phyloP scores from a whole-genome alignment of 1,284 basidiomycete species.

The Hemileia vastatrix region DNA sequence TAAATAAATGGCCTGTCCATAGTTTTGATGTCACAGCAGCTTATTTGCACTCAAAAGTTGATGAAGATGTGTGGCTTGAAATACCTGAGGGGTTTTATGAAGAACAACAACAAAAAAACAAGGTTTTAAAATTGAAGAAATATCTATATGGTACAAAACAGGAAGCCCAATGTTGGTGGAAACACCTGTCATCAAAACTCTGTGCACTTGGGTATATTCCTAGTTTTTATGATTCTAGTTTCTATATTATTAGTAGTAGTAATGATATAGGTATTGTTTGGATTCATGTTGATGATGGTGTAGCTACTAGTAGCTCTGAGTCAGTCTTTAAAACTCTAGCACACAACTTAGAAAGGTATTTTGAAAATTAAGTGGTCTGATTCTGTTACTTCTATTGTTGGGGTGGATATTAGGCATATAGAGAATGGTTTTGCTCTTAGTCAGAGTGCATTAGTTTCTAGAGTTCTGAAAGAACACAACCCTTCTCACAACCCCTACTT shows the following conservation, averaged over 20 bases:
- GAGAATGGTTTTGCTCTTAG: not conserved
- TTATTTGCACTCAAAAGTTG: slow-evolving; percentile 6
- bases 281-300: slow-evolving; percentile 3
- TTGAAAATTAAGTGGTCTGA: slow-evolving; percentile 2
- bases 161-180: slow-evolving; percentile 9
- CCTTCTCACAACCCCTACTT: too few species aligned
- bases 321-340: not conserved
- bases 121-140: not conserved
- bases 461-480: too few species aligned
- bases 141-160: slow-evolving; percentile 7
- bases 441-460: too few species aligned
- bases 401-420: not conserved
- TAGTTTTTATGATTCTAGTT: not conserved
- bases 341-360: not conserved
- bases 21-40: slow-evolving; percentile 9
- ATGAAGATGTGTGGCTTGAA: slow-evolving; percentile 8
- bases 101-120: not conserved
- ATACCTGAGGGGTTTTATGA: not conserved
- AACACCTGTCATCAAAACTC: too few species aligned
- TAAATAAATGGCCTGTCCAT: not conserved
- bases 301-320: not conserved
- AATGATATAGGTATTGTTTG: not conserved
- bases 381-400: not conserved
- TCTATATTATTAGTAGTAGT: not conserved
- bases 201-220: not conserved